Evolutionary conservation across 1,284 basidiomycete genomes (phyloP).

Genomic region (Dichomitus squalens): DNA sequence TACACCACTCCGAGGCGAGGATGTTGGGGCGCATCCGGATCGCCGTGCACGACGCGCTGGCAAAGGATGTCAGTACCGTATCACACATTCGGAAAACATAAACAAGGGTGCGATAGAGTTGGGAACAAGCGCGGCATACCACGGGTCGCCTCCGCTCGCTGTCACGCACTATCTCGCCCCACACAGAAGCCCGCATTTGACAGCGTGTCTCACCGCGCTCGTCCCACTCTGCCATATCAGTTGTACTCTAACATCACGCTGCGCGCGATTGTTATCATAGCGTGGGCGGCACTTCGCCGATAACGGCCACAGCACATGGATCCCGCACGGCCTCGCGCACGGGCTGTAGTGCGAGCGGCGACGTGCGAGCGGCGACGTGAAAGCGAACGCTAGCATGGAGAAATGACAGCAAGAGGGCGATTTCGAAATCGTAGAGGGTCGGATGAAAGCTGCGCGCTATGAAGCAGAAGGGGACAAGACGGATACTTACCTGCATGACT

Average conservation of each 20-base stretch:
- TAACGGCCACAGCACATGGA: background rate
- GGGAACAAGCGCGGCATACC: background rate
- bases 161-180: background rate
- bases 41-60: constrained; percentile 52
- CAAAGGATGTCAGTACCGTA: constrained; percentile 4
- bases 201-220: constrained; percentile 1
- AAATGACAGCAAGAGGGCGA: background rate
- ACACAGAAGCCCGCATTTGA: background rate
- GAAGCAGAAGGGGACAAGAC: background rate
- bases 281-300: background rate
- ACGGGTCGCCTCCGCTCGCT: background rate
- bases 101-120: background rate
- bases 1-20: constrained; percentile 66
- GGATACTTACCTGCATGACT: constrained; percentile 56
- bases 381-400: background rate
- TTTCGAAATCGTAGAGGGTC: background rate
- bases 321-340: background rate
- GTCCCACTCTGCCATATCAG: background rate
- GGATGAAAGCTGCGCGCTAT: background rate
- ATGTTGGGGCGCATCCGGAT: constrained; percentile 52
- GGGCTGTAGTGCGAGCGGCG: background rate
- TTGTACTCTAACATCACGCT: background rate
- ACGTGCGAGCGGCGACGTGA: background rate
- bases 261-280: constrained; percentile 1
- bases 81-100: background rate